Conservation (phyloP, 768 basidiomycete genomes). For the Daedaleopsis sinensis region DNA sequence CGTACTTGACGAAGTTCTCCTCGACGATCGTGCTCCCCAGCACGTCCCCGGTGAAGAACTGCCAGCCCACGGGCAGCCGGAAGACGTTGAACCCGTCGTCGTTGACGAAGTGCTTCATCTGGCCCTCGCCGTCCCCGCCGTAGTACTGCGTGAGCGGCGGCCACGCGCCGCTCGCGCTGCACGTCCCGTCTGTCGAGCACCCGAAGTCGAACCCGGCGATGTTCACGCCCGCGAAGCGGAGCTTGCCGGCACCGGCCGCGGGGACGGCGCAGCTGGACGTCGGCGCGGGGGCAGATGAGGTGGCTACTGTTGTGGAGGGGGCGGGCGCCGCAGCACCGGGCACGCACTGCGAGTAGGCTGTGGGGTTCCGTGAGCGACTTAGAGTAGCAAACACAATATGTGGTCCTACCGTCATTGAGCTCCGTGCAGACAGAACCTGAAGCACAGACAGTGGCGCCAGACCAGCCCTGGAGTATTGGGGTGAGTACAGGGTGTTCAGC, state of each 20-base stretch:
- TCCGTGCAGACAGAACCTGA: slow-evolving; percentile 31
- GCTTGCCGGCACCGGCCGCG: slow-evolving; percentile 22
- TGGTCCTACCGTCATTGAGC: slow-evolving; percentile 28
- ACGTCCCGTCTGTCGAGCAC: slow-evolving; percentile 45
- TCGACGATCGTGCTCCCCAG: slow-evolving; percentile 49
- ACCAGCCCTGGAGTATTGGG: slow-evolving; percentile 22
- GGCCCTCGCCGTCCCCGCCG: slow-evolving; percentile 25
- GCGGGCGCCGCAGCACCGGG: slow-evolving; percentile 24
- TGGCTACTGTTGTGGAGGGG: neutral
- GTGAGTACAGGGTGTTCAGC: neutral
- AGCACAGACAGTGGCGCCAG: slow-evolving; percentile 32
- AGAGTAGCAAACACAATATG: neutral
- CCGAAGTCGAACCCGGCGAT: slow-evolving; percentile 41
- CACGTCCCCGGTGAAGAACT: slow-evolving; percentile 39
- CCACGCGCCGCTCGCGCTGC: slow-evolving; percentile 37
- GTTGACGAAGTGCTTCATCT: slow-evolving; percentile 35
- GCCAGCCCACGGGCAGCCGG: slow-evolving; percentile 20
- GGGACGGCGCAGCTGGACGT: slow-evolving; percentile 5
- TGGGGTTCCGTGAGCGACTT: neutral
- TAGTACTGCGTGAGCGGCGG: slow-evolving; percentile 53
- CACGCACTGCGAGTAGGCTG: slow-evolving; percentile 37
- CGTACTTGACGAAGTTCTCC: slow-evolving; percentile 43
- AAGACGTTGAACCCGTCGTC: slow-evolving; percentile 20
- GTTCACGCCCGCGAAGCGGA: slow-evolving; percentile 51
- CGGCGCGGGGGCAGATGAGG: neutral